A percentile compares a stretch with the other conserved stretches of the same genome.
Conservation (phyloP, 345 rosid genomes). For the Noccaea caerulescens region DNA sequence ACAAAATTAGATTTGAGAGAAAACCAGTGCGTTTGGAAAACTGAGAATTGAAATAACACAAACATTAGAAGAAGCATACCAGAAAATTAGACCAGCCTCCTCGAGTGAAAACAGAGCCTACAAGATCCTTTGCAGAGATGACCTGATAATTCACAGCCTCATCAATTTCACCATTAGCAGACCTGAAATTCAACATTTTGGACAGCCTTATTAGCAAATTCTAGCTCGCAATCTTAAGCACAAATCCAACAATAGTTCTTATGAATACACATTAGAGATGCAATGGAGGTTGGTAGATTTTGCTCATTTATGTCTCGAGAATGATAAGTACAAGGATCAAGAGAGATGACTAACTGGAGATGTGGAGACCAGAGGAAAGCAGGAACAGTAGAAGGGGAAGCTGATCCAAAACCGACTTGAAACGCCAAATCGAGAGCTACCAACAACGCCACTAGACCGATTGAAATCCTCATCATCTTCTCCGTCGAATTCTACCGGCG, state of each 20-base stretch:
- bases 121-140: constrained; percentile 72
- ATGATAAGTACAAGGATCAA: not conserved
- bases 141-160: constrained; percentile 65
- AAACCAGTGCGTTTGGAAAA: not conserved
- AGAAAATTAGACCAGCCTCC: constrained; percentile 85
- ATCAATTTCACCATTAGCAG: constrained; percentile 33
- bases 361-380: constrained; percentile 82
- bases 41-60: constrained; percentile 18
- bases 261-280: not conserved
- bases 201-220: not conserved
- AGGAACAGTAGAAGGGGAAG: constrained; percentile 52
- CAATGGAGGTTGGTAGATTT: not conserved
- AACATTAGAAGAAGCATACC: constrained; percentile 45
- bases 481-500: too few species aligned
- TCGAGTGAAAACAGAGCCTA: constrained; percentile 60
- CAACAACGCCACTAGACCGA: constrained; percentile 12
- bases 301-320: not conserved
- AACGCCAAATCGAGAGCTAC: constrained; percentile 4
- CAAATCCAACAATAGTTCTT: not conserved
- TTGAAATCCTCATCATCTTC: constrained; percentile 16
- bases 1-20: constrained; percentile 4
- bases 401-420: constrained; percentile 30
- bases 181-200: constrained; percentile 24
- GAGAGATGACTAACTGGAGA: constrained; percentile 29
- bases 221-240: not conserved